Evolutionary conservation across 768 basidiomycete genomes (phyloP).

Genomic region (Pholiota conissans): DNA sequence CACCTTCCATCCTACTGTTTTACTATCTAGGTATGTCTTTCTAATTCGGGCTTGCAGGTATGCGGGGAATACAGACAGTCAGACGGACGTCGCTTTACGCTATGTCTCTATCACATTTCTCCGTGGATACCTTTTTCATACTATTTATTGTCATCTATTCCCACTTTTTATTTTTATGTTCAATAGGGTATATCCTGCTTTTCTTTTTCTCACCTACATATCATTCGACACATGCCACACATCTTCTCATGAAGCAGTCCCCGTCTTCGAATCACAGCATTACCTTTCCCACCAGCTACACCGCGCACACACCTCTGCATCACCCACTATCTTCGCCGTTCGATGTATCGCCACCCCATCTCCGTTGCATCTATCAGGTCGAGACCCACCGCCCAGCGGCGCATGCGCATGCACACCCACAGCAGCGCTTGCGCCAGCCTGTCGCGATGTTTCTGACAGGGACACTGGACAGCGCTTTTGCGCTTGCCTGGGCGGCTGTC

Average conservation of each 20-base stretch:
- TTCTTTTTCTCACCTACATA: background rate
- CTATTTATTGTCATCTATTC: slow-evolving; percentile 3
- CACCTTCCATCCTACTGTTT: too few relatives aligned
- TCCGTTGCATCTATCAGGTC: background rate
- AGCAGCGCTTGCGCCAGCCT: background rate
- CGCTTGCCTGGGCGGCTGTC: background rate
- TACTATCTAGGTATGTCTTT: background rate
- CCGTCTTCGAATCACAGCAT: background rate
- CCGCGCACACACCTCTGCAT: background rate
- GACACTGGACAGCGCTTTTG: too few relatives aligned
- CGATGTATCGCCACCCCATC: background rate
- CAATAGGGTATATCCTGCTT: too few relatives aligned
- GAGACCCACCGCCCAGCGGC: too few relatives aligned
- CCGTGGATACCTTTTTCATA: background rate
- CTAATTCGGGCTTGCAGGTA: slow-evolving; percentile 4
- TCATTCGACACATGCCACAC: background rate
- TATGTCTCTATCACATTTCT: background rate
- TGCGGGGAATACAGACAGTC: background rate
- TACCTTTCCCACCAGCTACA: background rate
- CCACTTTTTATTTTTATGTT: too few relatives aligned
- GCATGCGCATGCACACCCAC: background rate
- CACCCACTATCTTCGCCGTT: background rate
- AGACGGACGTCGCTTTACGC: background rate
- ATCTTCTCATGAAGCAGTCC: background rate
- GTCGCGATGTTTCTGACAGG: background rate